phyloP scores from a whole-genome alignment of 2,329 filamentous ascomycete species.

The Monilinia fructicola region DNA sequence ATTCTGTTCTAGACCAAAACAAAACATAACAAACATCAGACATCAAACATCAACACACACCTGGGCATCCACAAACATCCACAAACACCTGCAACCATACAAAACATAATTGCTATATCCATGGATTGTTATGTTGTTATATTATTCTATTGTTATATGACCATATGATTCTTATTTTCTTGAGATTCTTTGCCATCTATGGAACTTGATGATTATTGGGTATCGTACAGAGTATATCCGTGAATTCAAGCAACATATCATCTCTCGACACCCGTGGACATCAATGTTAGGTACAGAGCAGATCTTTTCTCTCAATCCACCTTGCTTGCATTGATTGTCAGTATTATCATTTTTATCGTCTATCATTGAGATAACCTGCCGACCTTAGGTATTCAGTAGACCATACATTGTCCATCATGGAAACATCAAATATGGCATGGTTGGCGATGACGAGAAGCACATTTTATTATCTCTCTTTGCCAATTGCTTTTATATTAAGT shows the following conservation, averaged over 20 bases:
- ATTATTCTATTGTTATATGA: too few species aligned
- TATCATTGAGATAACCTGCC: not conserved
- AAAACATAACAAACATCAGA: not conserved
- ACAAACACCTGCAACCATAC: too few species aligned
- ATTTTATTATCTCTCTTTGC: constrained; percentile 33
- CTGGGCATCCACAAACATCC: too few species aligned
- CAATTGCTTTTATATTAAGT: constrained; percentile 29
- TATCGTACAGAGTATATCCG: too few species aligned
- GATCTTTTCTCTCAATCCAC: not conserved
- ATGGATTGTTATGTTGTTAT: too few species aligned
- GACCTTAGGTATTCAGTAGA: not conserved
- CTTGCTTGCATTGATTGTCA: not conserved
- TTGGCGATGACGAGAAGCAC: constrained; percentile 27
- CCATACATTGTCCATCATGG: constrained; percentile 10
- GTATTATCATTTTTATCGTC: not conserved
- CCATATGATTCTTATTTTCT: too few species aligned
- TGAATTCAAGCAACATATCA: too few species aligned
- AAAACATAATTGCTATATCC: not conserved
- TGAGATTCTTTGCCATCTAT: too few species aligned
- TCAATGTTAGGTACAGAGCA: not conserved
- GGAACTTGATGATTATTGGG: too few species aligned
- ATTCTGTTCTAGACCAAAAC: not conserved
- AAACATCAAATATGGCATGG: constrained; percentile 31
- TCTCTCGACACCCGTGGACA: not conserved
- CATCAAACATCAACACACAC: too few species aligned